These are phyloP conservation scores for Rusavskia elegans DNA, from an alignment of 495 filamentous ascomycete species.

Conservation along the genomic window DNA sequence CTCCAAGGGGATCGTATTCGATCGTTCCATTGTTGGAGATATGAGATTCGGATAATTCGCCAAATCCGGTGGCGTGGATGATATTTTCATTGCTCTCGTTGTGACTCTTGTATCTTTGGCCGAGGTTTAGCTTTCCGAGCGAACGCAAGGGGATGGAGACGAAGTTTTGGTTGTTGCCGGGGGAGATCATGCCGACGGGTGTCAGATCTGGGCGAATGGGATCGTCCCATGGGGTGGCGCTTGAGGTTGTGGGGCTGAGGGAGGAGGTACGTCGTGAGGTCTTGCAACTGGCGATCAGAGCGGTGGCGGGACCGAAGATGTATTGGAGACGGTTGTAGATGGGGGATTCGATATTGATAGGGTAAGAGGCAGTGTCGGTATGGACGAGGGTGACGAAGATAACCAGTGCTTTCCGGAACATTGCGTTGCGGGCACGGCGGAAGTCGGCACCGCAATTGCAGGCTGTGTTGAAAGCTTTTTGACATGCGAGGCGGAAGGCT, in stretches of 20 bases:
- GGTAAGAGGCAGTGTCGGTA: slow-evolving; percentile 36
- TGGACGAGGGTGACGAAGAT: slow-evolving; percentile 42
- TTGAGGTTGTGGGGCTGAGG: neutral
- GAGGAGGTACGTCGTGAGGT: neutral
- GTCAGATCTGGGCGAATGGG: neutral
- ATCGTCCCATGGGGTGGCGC: slow-evolving; percentile 6
- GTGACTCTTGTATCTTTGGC: too few species aligned
- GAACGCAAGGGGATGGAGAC: neutral
- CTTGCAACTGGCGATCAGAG: slow-evolving; percentile 4
- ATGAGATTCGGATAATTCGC: neutral
- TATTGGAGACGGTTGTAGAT: slow-evolving; percentile 28
- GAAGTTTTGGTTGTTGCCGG: neutral
- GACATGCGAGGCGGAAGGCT: slow-evolving; percentile 31
- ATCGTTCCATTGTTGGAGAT: neutral
- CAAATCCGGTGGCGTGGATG: neutral
- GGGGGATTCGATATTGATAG: slow-evolving; percentile 40
- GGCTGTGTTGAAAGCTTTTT: neutral
- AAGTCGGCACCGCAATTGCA: slow-evolving; percentile 11
- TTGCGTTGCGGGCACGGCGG: slow-evolving; percentile 18
- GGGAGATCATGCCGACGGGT: neutral
- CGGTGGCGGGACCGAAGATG: slow-evolving; percentile 29
- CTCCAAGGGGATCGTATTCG: slow-evolving; percentile 1
- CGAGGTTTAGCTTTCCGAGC: too few species aligned
- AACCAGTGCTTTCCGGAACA: slow-evolving; percentile 34
- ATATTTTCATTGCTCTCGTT: neutral